Evolutionary conservation across 2,329 filamentous ascomycete genomes (phyloP), one percentile per base, ranked within the genome.

Genomic region (Fusarium guadeloupense): DNA sequence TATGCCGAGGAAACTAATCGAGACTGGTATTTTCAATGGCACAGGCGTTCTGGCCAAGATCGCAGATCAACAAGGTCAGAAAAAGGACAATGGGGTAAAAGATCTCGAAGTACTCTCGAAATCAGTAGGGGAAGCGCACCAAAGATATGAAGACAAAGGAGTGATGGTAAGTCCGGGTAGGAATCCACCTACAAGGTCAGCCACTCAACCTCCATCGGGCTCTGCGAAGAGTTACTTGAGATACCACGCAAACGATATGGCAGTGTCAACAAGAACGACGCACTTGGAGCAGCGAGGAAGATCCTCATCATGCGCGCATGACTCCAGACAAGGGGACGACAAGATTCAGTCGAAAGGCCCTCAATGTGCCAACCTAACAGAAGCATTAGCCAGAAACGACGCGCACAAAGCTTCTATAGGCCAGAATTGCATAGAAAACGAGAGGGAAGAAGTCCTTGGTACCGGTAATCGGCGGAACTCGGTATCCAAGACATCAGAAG

Each of bases 131-230:
- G n/a, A 39, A 23, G 13, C 12, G 12, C 9, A 9, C 6, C 20
- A 20, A n/a, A 20, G 35, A 16, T 68, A 68, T 33, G 28, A 67
- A 31, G 64, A 71, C 39, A 64, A 67, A 17, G 59, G 63, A 2
- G 42, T 59, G 7, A 66, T 67, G 56, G 60, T 63, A 5, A 62
- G 58, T 13, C 46, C 62, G 9, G 16, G 26, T 7, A 35, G 37
- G 7, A 17, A 30, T 20, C 28, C 40, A 39, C 34, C 31, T n/a
- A 5, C 34, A 9, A 20, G 10, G 33, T 31, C 9, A 34, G 30
- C 19, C 9, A 23, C 35, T 8, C 34, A 39, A 9, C 9, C 28
- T 31, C 21, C 17, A n/a, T 14, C 30, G 19, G 35, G 35, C 17
- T 19, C n/a, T 12, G 12, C 12, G 16, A 35, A 30, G 13, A 21